phyloP scores from a whole-genome alignment of 2,329 filamentous ascomycete species.

The Stylonectria norvegica region DNA sequence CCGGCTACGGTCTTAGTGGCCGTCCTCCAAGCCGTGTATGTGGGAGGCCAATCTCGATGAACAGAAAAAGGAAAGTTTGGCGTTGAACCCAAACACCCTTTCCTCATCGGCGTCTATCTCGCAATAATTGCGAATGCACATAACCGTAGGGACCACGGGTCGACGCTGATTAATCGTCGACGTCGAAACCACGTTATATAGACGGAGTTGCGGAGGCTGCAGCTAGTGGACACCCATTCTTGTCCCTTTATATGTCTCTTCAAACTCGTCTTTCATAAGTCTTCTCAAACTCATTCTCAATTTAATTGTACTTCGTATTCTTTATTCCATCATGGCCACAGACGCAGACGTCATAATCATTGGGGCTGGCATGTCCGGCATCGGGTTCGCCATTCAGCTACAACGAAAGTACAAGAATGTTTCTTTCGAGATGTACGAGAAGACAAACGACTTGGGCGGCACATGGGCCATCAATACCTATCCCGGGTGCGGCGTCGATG shows the following conservation, averaged over 20 bases:
- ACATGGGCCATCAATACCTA: not conserved
- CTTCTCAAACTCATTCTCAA: too few relatives aligned
- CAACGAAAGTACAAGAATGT: not conserved
- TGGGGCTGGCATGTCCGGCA: not conserved
- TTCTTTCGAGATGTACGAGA: not conserved
- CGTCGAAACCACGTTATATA: too few relatives aligned
- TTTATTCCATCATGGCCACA: not conserved
- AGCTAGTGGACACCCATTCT: too few relatives aligned
- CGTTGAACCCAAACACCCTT: not conserved
- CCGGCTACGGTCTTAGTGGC: not conserved
- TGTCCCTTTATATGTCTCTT: too few relatives aligned
- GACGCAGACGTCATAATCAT: not conserved
- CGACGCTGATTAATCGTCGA: too few relatives aligned
- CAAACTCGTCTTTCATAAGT: too few relatives aligned
- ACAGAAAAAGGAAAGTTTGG: not conserved
- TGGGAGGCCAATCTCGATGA: not conserved
- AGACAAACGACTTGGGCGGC: not conserved
- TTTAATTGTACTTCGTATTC: too few relatives aligned
- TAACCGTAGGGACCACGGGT: too few relatives aligned
- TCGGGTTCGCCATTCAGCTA: not conserved
- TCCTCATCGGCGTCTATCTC: too few relatives aligned
- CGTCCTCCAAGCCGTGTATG: not conserved
- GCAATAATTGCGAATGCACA: too few relatives aligned
- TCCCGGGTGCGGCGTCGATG: not conserved
- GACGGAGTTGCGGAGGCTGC: too few relatives aligned